Conservation (phyloP, 768 basidiomycete species). For the Austroboletus eburneus region DNA sequence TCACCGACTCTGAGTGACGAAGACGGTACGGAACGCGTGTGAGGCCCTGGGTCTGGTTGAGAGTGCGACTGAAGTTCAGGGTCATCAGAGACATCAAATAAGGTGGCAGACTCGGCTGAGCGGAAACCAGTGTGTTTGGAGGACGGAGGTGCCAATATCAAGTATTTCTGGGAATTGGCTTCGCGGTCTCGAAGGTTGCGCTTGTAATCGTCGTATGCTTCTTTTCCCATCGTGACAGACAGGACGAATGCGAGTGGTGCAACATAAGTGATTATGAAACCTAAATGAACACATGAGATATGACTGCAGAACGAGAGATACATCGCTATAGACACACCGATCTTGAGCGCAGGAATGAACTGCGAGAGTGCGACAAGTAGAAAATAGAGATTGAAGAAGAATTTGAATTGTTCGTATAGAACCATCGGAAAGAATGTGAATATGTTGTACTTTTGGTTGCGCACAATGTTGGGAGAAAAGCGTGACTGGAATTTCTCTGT, state of each 20-base stretch:
- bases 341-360: constrained; percentile 93
- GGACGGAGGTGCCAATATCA: constrained; percentile 62
- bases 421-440: constrained; percentile 97
- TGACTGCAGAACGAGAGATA: neutral
- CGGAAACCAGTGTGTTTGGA: constrained; percentile 25
- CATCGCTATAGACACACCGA: constrained; percentile 51
- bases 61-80: constrained; percentile 16
- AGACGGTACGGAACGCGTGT: constrained; percentile 79
- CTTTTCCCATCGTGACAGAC: constrained; percentile 95
- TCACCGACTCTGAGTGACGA: constrained; percentile 89
- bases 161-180: constrained; percentile 92
- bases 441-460: constrained; percentile 97
- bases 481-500: constrained; percentile 67
- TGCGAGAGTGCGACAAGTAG: constrained; percentile 94
- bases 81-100: constrained; percentile 15
- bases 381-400: constrained; percentile 99
- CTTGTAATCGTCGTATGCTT: constrained; percentile 98
- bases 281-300: constrained; percentile 35
- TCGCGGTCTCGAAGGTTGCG: constrained; percentile 88
- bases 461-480: constrained; percentile 86
- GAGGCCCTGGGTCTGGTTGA: constrained; percentile 37
- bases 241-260: constrained; percentile 96
- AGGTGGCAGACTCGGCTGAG: constrained; percentile 16
- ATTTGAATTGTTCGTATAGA: constrained; percentile 99
- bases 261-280: constrained; percentile 93